These are phyloP conservation scores for Suillus variegatus DNA, from an alignment of 768 basidiomycete genomes.

Conservation along the genomic window DNA sequence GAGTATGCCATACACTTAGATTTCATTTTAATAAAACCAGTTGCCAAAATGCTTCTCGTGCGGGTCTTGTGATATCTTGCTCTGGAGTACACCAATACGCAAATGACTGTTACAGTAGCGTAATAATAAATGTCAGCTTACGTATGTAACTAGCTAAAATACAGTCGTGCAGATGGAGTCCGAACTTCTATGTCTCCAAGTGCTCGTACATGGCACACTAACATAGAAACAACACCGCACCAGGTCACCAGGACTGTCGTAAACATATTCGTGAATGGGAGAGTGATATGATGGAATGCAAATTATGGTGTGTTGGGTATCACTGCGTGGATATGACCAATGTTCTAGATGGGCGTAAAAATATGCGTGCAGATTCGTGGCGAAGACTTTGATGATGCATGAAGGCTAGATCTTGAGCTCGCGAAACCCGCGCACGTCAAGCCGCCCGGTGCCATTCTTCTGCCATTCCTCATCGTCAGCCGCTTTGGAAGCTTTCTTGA, in stretches of 20 bases:
- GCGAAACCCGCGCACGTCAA: conserved; percentile 77
- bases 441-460: conserved; percentile 67
- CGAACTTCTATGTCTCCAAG: conserved; percentile 5
- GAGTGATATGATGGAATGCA: conserved; percentile 1
- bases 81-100: background rate
- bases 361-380: conserved; percentile 13
- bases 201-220: background rate
- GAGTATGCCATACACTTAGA: background rate
- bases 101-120: background rate
- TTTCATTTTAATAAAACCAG: background rate
- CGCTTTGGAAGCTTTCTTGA: conserved; percentile 31
- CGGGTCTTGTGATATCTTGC: background rate
- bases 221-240: background rate
- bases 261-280: background rate
- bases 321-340: conserved; percentile 6
- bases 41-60: background rate
- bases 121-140: background rate
- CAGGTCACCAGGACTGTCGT: background rate
- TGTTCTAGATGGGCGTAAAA: conserved; percentile 7
- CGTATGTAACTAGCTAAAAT: background rate
- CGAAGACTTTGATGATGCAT: background rate
- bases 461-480: conserved; percentile 54
- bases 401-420: conserved; percentile 65
- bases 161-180: background rate
- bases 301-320: conserved; percentile 6